A percentile compares a stretch with the other conserved stretches of the same genome.
Evolutionary conservation across 139 green algal species (phyloP).

Genomic region (Eudorina sp.): DNA sequence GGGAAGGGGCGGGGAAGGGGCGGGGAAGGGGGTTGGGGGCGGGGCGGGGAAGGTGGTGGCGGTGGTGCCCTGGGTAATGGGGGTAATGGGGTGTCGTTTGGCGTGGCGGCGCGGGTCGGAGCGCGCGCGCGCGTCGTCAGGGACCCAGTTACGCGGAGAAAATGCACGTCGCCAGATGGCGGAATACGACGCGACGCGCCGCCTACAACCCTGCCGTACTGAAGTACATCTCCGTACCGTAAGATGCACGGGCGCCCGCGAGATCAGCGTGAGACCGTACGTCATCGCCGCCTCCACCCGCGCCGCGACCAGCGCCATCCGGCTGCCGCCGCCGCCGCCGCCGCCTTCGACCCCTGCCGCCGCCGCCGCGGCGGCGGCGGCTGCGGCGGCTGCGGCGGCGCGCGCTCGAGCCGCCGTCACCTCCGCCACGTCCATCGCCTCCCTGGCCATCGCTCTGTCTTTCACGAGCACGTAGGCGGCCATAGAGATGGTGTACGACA

Average conservation of each 20-base stretch:
- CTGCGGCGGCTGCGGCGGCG: not conserved
- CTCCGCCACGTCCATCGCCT: not conserved
- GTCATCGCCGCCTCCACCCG: no score
- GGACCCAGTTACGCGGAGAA: no score
- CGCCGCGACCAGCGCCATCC: not conserved
- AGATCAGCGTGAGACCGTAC: not conserved
- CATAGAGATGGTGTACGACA: constrained; percentile 44
- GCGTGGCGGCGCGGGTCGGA: no score
- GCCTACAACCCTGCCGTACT: no score
- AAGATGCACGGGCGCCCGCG: not conserved
- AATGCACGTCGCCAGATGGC: no score
- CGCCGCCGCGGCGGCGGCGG: not conserved
- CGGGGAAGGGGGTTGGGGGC: not conserved
- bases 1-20: no score
- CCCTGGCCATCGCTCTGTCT: not conserved
- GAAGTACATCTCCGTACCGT: not conserved
- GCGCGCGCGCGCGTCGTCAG: no score
- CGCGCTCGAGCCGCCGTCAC: not conserved
- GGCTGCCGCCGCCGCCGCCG: not conserved
- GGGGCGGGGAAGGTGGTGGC: not conserved
- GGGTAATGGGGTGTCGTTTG: no score
- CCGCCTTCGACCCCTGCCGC: not conserved
- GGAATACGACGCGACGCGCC: no score
- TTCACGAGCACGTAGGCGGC: not conserved
- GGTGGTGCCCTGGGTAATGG: no score